A percentile compares a stretch with the other conserved stretches of the same genome.
These are phyloP conservation scores for Wickerhamomyces rabaulensis DNA, from an alignment of 805 yeast genomes.

Conservation along the genomic window DNA sequence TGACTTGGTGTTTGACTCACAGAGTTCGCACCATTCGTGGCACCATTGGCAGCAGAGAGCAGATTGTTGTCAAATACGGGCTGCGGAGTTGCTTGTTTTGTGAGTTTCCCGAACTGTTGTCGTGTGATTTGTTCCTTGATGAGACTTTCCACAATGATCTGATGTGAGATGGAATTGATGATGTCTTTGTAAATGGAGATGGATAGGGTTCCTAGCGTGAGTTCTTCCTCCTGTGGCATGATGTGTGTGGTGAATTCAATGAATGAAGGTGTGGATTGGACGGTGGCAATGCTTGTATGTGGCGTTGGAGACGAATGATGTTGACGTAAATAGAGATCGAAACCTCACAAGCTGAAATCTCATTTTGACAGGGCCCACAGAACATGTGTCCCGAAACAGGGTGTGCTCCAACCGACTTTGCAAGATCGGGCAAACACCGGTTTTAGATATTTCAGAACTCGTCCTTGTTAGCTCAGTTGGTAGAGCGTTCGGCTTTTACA, in stretches of 20 bases:
- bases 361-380: no score
- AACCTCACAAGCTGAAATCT: no score
- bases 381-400: not conserved
- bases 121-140: constrained; percentile 5
- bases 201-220: not conserved
- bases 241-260: not conserved
- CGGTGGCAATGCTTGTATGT: no score
- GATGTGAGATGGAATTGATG: constrained; percentile 4
- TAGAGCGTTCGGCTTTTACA: constrained; percentile 65
- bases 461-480: constrained; percentile 61
- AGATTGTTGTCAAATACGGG: not conserved
- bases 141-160: constrained; percentile 3
- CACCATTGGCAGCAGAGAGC: not conserved
- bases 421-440: not conserved
- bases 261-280: no score
- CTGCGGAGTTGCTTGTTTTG: constrained; percentile 3
- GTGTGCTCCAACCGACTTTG: no score
- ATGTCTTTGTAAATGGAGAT: constrained; percentile 4
- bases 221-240: not conserved
- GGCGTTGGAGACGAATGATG: no score
- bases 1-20: constrained; percentile 4
- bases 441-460: constrained; percentile 26
- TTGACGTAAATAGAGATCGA: no score
- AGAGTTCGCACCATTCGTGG: constrained; percentile 2
- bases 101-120: constrained; percentile 2